Conservation (phyloP, 2,329 filamentous ascomycete species). For the Trichocomaceae sp. region DNA sequence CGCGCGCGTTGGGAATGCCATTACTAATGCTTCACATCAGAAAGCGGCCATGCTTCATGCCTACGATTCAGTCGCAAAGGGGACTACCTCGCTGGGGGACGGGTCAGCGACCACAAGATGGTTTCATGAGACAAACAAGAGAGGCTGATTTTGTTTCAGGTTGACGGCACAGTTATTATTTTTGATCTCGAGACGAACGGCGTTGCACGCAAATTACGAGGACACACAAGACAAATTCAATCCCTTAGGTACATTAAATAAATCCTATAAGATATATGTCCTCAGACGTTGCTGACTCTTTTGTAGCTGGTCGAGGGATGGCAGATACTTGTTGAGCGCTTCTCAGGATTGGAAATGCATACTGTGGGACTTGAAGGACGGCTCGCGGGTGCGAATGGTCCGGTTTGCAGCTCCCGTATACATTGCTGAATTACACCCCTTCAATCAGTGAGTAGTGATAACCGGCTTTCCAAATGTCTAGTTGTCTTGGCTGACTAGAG, state of each 20-base stretch:
- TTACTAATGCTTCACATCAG: conserved; percentile 27
- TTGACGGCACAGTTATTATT: conserved; percentile 87
- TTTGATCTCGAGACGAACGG: conserved; percentile 98
- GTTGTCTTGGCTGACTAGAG: neutral
- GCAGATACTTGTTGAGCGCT: conserved; percentile 82
- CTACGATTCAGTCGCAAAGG: conserved; percentile 88
- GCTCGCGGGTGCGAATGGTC: conserved; percentile 68
- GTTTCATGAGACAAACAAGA: neutral
- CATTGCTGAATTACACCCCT: conserved; percentile 89
- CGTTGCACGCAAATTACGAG: conserved; percentile 85
- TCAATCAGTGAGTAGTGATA: conserved; percentile 61
- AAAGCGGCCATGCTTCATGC: conserved; percentile 58
- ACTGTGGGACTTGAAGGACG: conserved; percentile 81
- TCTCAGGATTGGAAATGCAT: conserved; percentile 97
- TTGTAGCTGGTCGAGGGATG: conserved; percentile 77
- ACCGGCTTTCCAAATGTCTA: neutral
- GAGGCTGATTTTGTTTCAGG: conserved; percentile 31
- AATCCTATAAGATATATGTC: neutral
- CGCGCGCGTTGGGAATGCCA: conserved; percentile 32
- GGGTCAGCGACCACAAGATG: conserved; percentile 46
- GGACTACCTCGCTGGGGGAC: conserved; percentile 88
- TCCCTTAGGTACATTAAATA: conserved; percentile 56
- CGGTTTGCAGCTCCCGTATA: conserved; percentile 91
- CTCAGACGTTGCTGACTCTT: neutral
- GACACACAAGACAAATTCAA: conserved; percentile 89